A percentile compares a stretch with the other conserved stretches of the same genome.
These are phyloP conservation scores for Aspergillus sp. DNA, from an alignment of 2,329 filamentous ascomycete genomes.

Conservation along the genomic window DNA sequence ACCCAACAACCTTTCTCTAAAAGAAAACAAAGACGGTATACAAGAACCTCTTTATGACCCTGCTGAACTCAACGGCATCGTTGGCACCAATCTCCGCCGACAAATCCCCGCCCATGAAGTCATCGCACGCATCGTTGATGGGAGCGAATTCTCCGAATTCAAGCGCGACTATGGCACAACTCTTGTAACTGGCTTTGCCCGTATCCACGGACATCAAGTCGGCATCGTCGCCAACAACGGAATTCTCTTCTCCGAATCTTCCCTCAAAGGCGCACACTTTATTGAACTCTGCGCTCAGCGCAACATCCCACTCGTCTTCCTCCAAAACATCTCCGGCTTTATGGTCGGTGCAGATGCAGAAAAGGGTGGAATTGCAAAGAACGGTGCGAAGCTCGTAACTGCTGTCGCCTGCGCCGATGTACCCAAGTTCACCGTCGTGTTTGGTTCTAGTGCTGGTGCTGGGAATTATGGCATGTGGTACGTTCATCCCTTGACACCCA, in stretches of 20 bases:
- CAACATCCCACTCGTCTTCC: constrained; percentile 83
- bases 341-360: constrained; percentile 96
- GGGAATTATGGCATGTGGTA: constrained; percentile 97
- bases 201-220: constrained; percentile 84
- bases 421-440: constrained; percentile 94
- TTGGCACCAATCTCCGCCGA: constrained; percentile 82
- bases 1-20: constrained; percentile 21
- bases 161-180: constrained; percentile 88
- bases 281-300: constrained; percentile 92
- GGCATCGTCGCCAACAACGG: constrained; percentile 96
- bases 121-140: constrained; percentile 89
- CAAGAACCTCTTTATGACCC: constrained; percentile 78
- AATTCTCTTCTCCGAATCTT: constrained; percentile 85
- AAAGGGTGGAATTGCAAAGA: constrained; percentile 93
- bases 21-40: constrained; percentile 40
- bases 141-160: constrained; percentile 87
- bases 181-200: constrained; percentile 86
- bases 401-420: constrained; percentile 92
- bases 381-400: constrained; percentile 94
- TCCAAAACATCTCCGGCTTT: constrained; percentile 97
- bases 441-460: constrained; percentile 89
- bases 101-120: constrained; percentile 85
- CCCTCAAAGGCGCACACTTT: constrained; percentile 94
- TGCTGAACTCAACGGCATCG: constrained; percentile 80
- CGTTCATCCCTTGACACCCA: constrained; percentile 27